These are phyloP conservation scores for Globisporangium iwayamae DNA, from an alignment of 352 stramenopile species.

Conservation along the genomic window DNA sequence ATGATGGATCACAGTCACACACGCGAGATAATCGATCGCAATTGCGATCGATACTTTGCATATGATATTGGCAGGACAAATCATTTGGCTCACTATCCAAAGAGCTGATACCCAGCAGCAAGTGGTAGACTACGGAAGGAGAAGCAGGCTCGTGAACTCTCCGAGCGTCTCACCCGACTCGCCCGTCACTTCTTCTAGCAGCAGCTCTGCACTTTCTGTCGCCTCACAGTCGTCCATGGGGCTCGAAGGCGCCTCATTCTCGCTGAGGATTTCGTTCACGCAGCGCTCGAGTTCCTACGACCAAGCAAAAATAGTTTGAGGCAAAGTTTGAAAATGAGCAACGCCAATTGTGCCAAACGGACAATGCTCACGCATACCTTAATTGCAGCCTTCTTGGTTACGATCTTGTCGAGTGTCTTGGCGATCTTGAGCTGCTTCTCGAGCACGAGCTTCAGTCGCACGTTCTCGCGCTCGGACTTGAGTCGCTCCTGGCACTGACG, in stretches of 20 bases:
- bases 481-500: slow-evolving; percentile 25
- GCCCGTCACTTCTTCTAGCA: background rate
- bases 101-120: no score
- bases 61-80: background rate
- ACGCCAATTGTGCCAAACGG: background rate
- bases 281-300: background rate
- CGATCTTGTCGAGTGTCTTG: slow-evolving; percentile 30
- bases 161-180: no score
- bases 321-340: background rate
- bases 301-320: background rate
- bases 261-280: background rate
- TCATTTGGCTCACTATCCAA: background rate
- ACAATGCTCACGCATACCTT: background rate
- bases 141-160: no score
- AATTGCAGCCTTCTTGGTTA: background rate
- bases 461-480: slow-evolving; percentile 55
- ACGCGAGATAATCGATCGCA: no score
- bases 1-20: background rate
- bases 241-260: background rate
- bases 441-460: slow-evolving; percentile 27
- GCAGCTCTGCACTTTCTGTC: background rate
- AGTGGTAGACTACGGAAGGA: no score
- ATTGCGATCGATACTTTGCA: background rate
- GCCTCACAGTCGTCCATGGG: background rate
- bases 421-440: slow-evolving; percentile 46